Conservation (phyloP, 2,329 filamentous ascomycete species). For the Pseudogymnoascus sp. region DNA sequence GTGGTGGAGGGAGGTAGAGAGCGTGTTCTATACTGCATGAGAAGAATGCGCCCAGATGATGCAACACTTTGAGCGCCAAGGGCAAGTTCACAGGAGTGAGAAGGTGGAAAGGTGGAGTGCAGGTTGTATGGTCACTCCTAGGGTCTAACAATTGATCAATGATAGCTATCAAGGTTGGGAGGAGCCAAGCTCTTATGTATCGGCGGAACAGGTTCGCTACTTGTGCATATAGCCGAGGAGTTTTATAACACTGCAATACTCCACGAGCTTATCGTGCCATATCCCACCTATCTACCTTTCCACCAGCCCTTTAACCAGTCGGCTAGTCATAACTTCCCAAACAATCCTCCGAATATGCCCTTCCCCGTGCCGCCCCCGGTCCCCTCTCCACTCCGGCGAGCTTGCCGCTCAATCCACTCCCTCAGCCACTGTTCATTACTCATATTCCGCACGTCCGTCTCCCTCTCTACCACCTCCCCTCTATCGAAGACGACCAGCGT, state of each 20-base stretch:
- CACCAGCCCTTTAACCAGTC: not conserved
- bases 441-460: conserved; percentile 42
- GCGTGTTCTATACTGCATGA: conserved; percentile 58
- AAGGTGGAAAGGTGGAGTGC: not conserved
- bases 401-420: conserved; percentile 47
- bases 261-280: not conserved
- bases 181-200: not conserved
- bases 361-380: conserved; percentile 34
- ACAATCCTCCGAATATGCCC: conserved; percentile 37
- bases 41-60: not conserved
- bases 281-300: not conserved
- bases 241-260: not conserved
- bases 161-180: not conserved
- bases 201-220: not conserved
- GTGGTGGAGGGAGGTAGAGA: conserved; percentile 64
- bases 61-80: not conserved
- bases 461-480: conserved; percentile 44
- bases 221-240: not conserved
- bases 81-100: not conserved
- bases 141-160: not conserved
- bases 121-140: not conserved
- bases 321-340: conserved; percentile 19
- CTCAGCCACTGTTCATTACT: conserved; percentile 42
- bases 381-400: conserved; percentile 38
- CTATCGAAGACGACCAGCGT: conserved; percentile 51